Conservation (phyloP, 208 protist species). For the Trypanosoma platydactyli region DNA sequence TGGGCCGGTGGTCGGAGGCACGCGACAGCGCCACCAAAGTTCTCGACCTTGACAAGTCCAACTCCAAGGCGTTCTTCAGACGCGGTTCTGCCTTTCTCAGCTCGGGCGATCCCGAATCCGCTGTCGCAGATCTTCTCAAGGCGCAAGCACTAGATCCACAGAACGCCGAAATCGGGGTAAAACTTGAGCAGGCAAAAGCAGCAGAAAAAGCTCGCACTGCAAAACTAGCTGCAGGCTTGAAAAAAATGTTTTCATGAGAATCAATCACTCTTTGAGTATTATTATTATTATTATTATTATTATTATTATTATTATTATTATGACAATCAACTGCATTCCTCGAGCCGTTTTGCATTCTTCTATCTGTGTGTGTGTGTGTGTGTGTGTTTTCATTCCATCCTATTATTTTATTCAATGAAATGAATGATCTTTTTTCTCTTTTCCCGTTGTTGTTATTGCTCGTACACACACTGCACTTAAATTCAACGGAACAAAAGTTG, state of each 20-base stretch:
- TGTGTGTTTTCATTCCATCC: not conserved
- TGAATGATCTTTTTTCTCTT: too few species aligned
- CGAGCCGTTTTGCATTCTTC: conserved; percentile 20
- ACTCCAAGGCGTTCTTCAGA: conserved; percentile 88
- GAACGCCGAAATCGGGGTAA: conserved; percentile 66
- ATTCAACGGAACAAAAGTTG: too few species aligned
- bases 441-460: not conserved
- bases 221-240: conserved; percentile 75
- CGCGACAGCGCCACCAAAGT: conserved; percentile 50
- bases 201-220: conserved; percentile 69
- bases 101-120: conserved; percentile 57
- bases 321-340: conserved; percentile 22
- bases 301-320: conserved; percentile 22
- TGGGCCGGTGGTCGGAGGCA: conserved; percentile 54
- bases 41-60: conserved; percentile 68
- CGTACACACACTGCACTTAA: too few species aligned
- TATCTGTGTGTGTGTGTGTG: not conserved
- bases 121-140: conserved; percentile 60
- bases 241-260: conserved; percentile 87
- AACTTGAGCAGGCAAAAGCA: conserved; percentile 79
- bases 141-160: conserved; percentile 67
- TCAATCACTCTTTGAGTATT: not conserved
- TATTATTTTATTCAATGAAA: too few species aligned
- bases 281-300: conserved; percentile 20
- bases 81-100: conserved; percentile 68